Percentiles rank a stretch among this genome's conserved stretches.
Conservation (phyloP, 495 filamentous ascomycete genomes). For the Xylaria venustula region DNA sequence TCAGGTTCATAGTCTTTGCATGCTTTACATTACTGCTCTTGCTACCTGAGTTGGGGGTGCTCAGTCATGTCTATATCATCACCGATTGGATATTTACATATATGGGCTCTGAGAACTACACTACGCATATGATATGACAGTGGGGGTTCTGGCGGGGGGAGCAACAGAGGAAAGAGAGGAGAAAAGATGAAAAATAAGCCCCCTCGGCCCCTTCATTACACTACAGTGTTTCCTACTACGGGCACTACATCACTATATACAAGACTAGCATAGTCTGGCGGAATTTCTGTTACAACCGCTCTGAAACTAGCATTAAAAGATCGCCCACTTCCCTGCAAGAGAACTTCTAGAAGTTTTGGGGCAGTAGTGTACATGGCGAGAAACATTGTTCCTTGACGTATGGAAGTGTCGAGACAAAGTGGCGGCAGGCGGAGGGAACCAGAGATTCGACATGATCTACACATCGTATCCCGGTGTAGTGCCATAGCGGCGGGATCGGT, state of each 20-base stretch:
- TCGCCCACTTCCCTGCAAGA: background rate
- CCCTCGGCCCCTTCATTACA: too few species aligned
- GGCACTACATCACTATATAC: too few species aligned
- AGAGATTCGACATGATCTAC: background rate
- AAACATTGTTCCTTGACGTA: background rate
- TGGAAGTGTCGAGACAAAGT: too few species aligned
- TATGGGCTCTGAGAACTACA: too few species aligned
- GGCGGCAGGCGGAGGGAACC: too few species aligned
- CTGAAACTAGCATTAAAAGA: background rate
- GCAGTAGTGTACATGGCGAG: background rate
- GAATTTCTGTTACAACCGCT: background rate
- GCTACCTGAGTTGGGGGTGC: conserved; percentile 1
- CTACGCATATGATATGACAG: too few species aligned
- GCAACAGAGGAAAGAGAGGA: background rate
- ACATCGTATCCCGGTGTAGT: conserved; percentile 5
- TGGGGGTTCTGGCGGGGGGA: too few species aligned
- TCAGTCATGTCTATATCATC: too few species aligned
- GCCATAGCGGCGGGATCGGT: conserved; percentile 8
- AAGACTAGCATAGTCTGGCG: background rate
- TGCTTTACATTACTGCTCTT: too few species aligned
- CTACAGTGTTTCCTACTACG: too few species aligned
- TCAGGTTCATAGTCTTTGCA: too few species aligned
- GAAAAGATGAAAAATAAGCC: background rate
- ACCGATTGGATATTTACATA: too few species aligned
- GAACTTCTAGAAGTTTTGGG: conserved; percentile 8